Evolutionary conservation across 345 rosid species (phyloP).

Genomic region (Eucalyptus lansdowneana): DNA sequence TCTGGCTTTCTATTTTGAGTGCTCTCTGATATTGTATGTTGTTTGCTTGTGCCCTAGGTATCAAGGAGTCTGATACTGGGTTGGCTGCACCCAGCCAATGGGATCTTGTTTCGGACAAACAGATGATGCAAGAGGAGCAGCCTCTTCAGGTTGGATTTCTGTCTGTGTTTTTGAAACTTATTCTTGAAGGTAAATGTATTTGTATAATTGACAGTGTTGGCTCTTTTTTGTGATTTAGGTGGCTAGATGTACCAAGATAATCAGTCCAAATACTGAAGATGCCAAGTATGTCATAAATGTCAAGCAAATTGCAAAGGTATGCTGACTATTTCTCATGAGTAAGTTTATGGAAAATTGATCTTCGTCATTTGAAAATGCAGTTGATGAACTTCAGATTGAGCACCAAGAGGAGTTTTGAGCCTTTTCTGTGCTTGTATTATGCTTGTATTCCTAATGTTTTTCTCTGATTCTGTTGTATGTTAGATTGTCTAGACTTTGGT

Average conservation of each 20-base stretch:
- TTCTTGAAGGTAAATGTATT: neutral
- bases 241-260: conserved; percentile 95
- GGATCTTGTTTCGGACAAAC: conserved; percentile 99
- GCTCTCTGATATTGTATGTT: neutral
- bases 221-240: conserved; percentile 25
- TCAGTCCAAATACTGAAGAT: conserved; percentile 90
- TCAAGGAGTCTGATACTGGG: conserved; percentile 97
- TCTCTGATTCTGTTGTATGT: neutral
- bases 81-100: conserved; percentile 97
- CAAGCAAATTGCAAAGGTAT: conserved; percentile 94
- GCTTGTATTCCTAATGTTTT: neutral
- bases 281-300: conserved; percentile 95
- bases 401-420: neutral
- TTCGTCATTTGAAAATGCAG: neutral
- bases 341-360: neutral
- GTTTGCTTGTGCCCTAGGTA: conserved; percentile 25
- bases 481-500: neutral
- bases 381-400: neutral
- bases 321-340: neutral
- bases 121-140: conserved; percentile 99
- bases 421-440: neutral
- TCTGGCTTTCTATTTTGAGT: neutral
- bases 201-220: neutral
- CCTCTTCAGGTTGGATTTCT: conserved; percentile 51
- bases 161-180: neutral